Conservation (phyloP, 176 grass and related monocot genomes). For the Avena eriantha region DNA sequence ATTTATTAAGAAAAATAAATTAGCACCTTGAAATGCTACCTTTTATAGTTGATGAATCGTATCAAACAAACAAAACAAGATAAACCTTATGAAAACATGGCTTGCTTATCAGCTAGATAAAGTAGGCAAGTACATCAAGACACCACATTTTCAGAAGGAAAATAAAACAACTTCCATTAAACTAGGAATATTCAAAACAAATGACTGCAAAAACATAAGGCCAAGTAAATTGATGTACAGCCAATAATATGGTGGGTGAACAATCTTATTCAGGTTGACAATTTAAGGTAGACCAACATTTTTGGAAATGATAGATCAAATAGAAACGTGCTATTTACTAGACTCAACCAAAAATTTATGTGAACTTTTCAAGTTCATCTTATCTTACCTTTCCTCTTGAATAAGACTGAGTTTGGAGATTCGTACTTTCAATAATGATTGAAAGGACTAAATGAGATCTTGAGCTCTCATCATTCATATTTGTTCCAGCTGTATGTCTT, state of each 20-base stretch:
- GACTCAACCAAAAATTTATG: not conserved
- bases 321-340: not conserved
- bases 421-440: constrained; percentile 96
- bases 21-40: not conserved
- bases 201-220: not conserved
- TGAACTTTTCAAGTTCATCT: not conserved
- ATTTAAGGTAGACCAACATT: not conserved
- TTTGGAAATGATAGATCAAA: not conserved
- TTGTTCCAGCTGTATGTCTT: constrained; percentile 86
- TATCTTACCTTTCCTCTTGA: constrained; percentile 87
- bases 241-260: not conserved
- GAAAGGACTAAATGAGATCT: constrained; percentile 97
- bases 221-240: not conserved
- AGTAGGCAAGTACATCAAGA: not conserved
- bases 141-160: not conserved
- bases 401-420: constrained; percentile 95
- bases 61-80: constrained; percentile 2
- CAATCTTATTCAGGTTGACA: constrained; percentile 8
- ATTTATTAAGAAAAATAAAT: not conserved
- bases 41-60: constrained; percentile 2
- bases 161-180: not conserved
- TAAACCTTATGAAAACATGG: not conserved
- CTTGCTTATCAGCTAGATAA: not conserved
- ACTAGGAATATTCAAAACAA: not conserved
- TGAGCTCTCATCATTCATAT: constrained; percentile 99